Evolutionary conservation across 805 yeast species (phyloP).

Genomic region (Barnettozyma siamensis): DNA sequence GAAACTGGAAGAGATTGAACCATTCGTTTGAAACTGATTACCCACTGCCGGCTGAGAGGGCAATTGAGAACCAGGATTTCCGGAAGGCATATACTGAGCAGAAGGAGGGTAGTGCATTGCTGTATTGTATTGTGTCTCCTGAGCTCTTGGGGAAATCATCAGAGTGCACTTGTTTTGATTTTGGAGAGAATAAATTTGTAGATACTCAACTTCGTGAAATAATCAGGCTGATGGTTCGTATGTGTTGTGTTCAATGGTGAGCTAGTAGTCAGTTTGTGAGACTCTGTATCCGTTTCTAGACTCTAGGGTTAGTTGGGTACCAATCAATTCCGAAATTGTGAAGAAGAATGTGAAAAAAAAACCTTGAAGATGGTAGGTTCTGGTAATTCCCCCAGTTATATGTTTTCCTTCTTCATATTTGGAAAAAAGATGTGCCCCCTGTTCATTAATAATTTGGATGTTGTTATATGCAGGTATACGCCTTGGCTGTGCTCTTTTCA

Average conservation of each 20-base stretch:
- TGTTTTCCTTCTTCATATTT: no score
- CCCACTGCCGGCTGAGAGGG: neutral
- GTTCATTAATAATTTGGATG: neutral
- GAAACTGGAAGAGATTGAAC: neutral
- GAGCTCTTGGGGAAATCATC: constrained; percentile 3
- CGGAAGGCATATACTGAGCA: neutral
- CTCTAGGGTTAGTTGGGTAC: no score
- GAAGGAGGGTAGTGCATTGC: neutral
- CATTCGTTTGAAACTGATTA: neutral
- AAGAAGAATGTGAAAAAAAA: no score
- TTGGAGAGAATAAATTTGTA: no score
- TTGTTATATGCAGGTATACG: neutral
- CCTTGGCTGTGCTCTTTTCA: neutral
- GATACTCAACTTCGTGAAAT: no score
- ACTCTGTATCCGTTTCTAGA: no score
- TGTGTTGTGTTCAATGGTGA: no score
- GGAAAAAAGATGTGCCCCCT: neutral
- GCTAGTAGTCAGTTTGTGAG: no score
- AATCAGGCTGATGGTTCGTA: no score
- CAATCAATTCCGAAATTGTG: neutral
- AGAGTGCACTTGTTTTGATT: neutral
- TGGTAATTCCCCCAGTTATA: neutral
- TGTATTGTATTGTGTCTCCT: constrained; percentile 1
- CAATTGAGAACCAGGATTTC: neutral
- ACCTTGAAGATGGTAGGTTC: neutral